These are phyloP conservation scores for Huntiella decipiens DNA, from an alignment of 2,329 filamentous ascomycete species.

Conservation along the genomic window DNA sequence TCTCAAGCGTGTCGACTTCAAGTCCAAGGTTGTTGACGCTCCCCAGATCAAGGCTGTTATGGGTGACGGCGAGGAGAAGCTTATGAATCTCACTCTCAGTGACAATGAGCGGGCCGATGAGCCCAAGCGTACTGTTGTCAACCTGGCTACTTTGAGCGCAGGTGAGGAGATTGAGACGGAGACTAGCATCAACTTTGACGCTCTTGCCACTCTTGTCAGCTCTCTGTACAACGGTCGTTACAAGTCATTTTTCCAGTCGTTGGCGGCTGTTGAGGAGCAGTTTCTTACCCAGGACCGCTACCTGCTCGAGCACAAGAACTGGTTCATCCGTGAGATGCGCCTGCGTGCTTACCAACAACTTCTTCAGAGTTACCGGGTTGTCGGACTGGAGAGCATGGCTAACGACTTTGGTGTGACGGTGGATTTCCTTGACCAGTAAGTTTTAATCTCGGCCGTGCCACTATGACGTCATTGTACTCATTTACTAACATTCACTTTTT, in stretches of 20 bases:
- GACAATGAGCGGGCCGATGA: slow-evolving; percentile 51
- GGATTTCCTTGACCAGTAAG: slow-evolving; percentile 84
- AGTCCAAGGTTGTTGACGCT: slow-evolving; percentile 94
- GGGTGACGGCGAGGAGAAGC: slow-evolving; percentile 72
- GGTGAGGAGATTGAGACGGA: slow-evolving; percentile 50
- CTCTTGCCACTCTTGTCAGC: slow-evolving; percentile 71
- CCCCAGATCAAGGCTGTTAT: slow-evolving; percentile 96
- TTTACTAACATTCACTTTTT: neutral
- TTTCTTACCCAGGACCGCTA: slow-evolving; percentile 92
- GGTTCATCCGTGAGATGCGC: slow-evolving; percentile 98
- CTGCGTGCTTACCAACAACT: slow-evolving; percentile 92
- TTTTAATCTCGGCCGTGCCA: neutral
- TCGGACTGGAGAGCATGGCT: slow-evolving; percentile 94
- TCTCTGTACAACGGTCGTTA: slow-evolving; percentile 90
- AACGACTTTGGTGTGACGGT: slow-evolving; percentile 92
- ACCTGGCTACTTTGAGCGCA: slow-evolving; percentile 66
- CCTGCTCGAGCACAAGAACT: slow-evolving; percentile 83
- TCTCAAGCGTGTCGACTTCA: slow-evolving; percentile 94
- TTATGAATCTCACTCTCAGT: slow-evolving; percentile 62
- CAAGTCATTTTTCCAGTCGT: slow-evolving; percentile 76
- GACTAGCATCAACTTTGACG: slow-evolving; percentile 69
- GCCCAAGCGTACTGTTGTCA: slow-evolving; percentile 49
- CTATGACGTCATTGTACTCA: neutral
- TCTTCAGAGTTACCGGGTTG: slow-evolving; percentile 89
- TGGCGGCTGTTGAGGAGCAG: slow-evolving; percentile 77